These are phyloP conservation scores for Dimargaris xerosporica DNA, from an alignment of 192 early-diverging fungal species.

Conservation along the genomic window DNA sequence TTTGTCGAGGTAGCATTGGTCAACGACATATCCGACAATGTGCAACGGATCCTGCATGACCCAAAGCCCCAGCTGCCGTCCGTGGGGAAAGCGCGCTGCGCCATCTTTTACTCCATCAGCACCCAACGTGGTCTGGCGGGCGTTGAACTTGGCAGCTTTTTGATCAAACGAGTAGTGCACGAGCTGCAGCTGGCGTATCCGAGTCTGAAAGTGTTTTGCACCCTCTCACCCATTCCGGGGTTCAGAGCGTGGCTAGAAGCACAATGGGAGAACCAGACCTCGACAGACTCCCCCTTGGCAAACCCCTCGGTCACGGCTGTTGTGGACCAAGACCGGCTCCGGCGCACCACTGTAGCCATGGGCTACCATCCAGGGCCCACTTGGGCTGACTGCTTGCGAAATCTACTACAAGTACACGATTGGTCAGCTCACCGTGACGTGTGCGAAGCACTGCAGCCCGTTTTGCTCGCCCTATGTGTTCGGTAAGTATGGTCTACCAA, in stretches of 20 bases:
- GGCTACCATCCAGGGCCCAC: conserved; percentile 13
- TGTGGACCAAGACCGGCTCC: conserved; percentile 3
- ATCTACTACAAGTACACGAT: too few relatives aligned
- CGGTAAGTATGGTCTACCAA: too few relatives aligned
- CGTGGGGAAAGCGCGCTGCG: conserved; percentile 33
- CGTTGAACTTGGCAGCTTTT: conserved; percentile 79
- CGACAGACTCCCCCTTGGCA: too few relatives aligned
- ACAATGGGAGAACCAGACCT: too few relatives aligned
- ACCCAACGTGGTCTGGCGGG: conserved; percentile 75
- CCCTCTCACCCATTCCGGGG: conserved; percentile 78
- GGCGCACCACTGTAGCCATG: conserved; percentile 14
- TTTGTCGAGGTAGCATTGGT: conserved; percentile 82
- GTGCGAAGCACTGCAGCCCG: too few relatives aligned
- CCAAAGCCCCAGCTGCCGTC: conserved; percentile 22
- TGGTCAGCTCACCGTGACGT: too few relatives aligned
- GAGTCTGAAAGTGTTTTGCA: conserved; percentile 62
- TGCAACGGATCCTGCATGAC: conserved; percentile 52
- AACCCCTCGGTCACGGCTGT: too few relatives aligned
- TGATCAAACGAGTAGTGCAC: conserved; percentile 79
- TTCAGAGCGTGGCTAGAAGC: conserved; percentile 63
- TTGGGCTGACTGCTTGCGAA: too few relatives aligned
- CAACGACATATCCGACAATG: conserved; percentile 39
- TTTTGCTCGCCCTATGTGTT: too few relatives aligned
- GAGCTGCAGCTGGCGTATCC: conserved; percentile 55
- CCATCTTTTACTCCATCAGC: conserved; percentile 90